Percentiles rank a stretch among this genome's conserved stretches.
phyloP scores from a whole-genome alignment of 768 basidiomycete species.

The Candolleomyces aberdarensis region DNA sequence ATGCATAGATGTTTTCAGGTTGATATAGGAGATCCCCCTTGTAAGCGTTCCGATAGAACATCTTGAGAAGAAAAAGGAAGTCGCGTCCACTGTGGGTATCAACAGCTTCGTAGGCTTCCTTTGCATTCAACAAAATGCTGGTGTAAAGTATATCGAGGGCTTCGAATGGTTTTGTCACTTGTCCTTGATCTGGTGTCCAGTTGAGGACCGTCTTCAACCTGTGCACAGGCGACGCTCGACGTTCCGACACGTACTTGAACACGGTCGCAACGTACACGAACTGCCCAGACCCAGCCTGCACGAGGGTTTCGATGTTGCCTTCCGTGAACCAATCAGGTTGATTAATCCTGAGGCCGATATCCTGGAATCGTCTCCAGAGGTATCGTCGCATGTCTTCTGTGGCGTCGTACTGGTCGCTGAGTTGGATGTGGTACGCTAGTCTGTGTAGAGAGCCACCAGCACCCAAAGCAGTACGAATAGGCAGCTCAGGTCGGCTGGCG shows the following conservation, averaged over 20 bases:
- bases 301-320: background rate
- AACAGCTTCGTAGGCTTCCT: background rate
- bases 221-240: background rate
- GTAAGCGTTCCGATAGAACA: background rate
- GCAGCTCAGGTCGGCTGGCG: conserved; percentile 2
- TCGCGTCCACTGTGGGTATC: background rate
- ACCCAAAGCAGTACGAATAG: background rate
- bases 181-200: background rate
- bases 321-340: background rate
- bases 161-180: background rate
- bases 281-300: background rate
- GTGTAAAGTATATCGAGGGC: background rate
- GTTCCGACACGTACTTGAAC: background rate
- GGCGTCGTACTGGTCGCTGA: background rate
- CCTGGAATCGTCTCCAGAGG: background rate
- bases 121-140: background rate
- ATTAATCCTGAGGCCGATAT: background rate
- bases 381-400: background rate
- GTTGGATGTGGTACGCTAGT: background rate
- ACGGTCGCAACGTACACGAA: conserved; percentile 6
- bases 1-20: too few species aligned
- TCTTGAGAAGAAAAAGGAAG: background rate
- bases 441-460: background rate
- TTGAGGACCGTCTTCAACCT: background rate
- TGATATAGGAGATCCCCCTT: too few species aligned